Base-by-base conservation (phyloP, 371 early-diverging fungal species). In the Apophysomyces variabilis region DNA sequence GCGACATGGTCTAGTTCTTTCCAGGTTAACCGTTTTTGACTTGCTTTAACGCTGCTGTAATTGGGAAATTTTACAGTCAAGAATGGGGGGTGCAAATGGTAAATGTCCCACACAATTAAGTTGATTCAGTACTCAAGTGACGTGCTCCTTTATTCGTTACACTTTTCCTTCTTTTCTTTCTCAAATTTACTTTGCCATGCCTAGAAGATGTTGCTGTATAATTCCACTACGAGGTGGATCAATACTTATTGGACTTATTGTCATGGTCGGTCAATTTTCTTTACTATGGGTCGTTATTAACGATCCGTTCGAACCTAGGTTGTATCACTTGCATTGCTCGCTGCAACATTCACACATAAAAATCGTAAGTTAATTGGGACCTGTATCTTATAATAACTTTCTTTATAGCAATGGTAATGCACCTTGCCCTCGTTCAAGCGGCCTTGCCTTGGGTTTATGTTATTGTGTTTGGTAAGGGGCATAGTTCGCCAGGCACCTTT, bases 151-250 rank as follows among this genome's bases (percentile, higher is more conserved):
- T n/a, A n/a, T 7, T 1, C 16, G 9, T 13, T 21, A 21, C n/a
- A 50, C 54, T 21, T 18, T 21, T 50, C 54, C 54, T 50, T 26
- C 9, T 21, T 21, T 50, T 18, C 46, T 45, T 45, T 45, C 16
- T 45, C 13, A 45, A 16, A 50, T 21, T 50, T 50, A 9, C 1
- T 38, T 26, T 54, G 56, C 37, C 16, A 71, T 65, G 67, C 38
- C 67, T 21, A 71, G 60, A 61, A 64, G 67, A 32, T 82, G 79
- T 62, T 82, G 79, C 66, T 82, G 82, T 74, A 75, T 79, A 45
- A 71, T 82, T 63, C 82, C 82, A 47, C 58, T 79, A 57, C 66
- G 82, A 74, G 78, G 74, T 9, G 82, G 74, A 45, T 62, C 70
- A 1, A 45, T 73, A 26, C 64, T 79, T 36, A 72, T 72, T 61